Percentiles rank a stretch among this genome's conserved stretches.
These are phyloP conservation scores for Phylloporus arenicola DNA, from an alignment of 768 basidiomycete genomes.

Conservation along the genomic window DNA sequence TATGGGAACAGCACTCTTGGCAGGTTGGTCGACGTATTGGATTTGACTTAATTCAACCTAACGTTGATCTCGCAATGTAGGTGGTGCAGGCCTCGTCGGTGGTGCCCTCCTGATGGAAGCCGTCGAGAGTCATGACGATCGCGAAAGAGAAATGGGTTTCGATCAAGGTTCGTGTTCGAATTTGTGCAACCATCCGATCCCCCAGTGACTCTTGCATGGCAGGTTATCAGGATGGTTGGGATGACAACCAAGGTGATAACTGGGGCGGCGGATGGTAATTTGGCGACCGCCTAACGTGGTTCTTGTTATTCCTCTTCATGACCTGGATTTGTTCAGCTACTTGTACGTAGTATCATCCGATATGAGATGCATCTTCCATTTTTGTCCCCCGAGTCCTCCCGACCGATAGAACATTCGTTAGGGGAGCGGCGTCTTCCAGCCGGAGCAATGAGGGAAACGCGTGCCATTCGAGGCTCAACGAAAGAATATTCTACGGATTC, in stretches of 20 bases:
- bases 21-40: conserved; percentile 34
- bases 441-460: too few relatives aligned
- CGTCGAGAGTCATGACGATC: conserved; percentile 39
- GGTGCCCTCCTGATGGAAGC: conserved; percentile 52
- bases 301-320: background rate
- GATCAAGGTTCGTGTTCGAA: conserved; percentile 28
- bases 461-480: too few relatives aligned
- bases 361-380: background rate
- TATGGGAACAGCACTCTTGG: conserved; percentile 42
- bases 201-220: conserved; percentile 3
- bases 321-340: conserved; percentile 15
- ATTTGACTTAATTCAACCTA: background rate
- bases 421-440: too few relatives aligned
- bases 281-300: background rate
- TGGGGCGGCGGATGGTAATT: conserved; percentile 11
- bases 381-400: background rate
- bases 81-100: conserved; percentile 62
- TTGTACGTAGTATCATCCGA: conserved; percentile 2
- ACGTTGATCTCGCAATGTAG: conserved; percentile 25
- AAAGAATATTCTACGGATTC: too few relatives aligned
- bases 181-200: conserved; percentile 1
- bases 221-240: conserved; percentile 31
- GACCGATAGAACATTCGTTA: background rate
- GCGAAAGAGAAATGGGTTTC: conserved; percentile 29
- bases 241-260: conserved; percentile 2